Percentiles rank a stretch among this genome's conserved stretches.
phyloP scores from a whole-genome alignment of 768 basidiomycete genomes.

The Rickenella mellea region DNA sequence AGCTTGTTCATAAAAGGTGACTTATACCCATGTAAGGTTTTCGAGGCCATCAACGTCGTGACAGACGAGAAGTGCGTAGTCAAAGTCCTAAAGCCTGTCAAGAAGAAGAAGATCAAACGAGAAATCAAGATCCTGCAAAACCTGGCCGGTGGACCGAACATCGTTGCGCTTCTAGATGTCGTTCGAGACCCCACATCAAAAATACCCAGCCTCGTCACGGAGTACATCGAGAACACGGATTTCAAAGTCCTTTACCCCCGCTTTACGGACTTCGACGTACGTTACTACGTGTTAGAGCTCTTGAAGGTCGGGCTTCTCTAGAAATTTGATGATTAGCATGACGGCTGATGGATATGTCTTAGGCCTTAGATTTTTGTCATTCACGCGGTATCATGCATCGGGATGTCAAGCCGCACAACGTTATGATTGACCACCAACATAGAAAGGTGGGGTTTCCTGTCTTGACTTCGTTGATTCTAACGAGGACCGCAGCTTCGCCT shows the following conservation, averaged over 20 bases:
- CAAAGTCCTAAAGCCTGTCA: constrained; percentile 97
- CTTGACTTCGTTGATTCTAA: neutral
- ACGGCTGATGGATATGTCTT: constrained; percentile 11
- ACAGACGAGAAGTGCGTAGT: constrained; percentile 94
- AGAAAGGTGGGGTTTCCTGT: constrained; percentile 35
- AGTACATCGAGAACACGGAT: constrained; percentile 97
- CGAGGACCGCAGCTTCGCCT: constrained; percentile 61
- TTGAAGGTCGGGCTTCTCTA: constrained; percentile 53
- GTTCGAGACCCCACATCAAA: constrained; percentile 94
- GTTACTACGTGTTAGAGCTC: constrained; percentile 94
- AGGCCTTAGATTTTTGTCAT: no score
- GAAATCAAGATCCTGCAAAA: constrained; percentile 99
- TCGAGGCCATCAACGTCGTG: constrained; percentile 86
- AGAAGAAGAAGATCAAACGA: constrained; percentile 99
- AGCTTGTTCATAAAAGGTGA: constrained; percentile 6
- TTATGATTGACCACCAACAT: constrained; percentile 63
- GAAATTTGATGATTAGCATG: neutral
- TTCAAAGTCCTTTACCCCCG: constrained; percentile 95
- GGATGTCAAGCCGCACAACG: constrained; percentile 35
- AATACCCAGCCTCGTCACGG: constrained; percentile 93
- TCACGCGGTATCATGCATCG: no score
- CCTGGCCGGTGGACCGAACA: constrained; percentile 90
- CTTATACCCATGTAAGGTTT: constrained; percentile 53
- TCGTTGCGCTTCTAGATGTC: constrained; percentile 88
- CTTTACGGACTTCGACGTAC: constrained; percentile 91